Conservation (phyloP, 148 eudicot genomes). For the Vaccinium corymbosum region DNA sequence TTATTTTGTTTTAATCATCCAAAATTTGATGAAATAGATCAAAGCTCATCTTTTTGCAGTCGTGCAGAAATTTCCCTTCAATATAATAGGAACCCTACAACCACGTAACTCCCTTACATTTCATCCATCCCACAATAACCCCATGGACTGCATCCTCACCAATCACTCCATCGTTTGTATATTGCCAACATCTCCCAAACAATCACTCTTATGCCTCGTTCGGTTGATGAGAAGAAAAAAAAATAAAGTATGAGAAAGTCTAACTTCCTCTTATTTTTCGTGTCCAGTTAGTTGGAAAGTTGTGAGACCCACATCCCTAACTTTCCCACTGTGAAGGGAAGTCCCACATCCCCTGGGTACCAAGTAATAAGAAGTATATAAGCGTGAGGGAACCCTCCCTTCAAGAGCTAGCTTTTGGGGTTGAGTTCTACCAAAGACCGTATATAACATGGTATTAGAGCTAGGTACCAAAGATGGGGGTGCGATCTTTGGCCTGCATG, state of each 20-base stretch:
- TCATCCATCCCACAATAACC: background rate
- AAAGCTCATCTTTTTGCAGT: background rate
- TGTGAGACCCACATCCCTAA: background rate
- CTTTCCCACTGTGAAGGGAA: background rate
- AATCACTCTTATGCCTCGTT: background rate
- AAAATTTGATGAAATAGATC: background rate
- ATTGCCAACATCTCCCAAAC: background rate
- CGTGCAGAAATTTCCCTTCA: background rate
- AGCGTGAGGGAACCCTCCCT: no score
- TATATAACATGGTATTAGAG: no score
- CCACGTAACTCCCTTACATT: background rate
- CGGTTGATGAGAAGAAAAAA: background rate
- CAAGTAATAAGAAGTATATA: no score
- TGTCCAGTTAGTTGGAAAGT: background rate
- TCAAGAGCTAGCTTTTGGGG: no score
- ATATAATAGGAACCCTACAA: background rate
- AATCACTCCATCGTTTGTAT: background rate
- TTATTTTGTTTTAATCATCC: background rate
- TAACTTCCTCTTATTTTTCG: background rate
- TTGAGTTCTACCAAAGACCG: no score
- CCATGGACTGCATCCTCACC: background rate
- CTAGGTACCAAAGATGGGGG: no score
- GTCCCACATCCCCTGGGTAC: no score
- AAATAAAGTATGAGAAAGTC: background rate
- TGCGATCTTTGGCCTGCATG: no score